Evolutionary conservation across 106 monocot genomes (phyloP).

Genomic region (Phalaenopsis equestris): DNA sequence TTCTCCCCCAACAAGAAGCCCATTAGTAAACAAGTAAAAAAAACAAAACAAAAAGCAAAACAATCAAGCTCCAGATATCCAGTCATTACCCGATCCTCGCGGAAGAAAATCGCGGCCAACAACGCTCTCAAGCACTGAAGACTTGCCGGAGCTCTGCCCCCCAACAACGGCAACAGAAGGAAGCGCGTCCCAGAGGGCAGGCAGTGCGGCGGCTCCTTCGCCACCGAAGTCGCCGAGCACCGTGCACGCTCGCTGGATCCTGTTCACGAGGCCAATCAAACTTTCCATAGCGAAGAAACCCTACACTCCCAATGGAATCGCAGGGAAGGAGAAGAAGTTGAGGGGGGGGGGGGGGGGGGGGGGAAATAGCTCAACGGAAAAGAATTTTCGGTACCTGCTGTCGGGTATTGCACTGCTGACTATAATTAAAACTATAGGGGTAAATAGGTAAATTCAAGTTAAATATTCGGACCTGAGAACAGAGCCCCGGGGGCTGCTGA

Average conservation of each 20-base stretch:
- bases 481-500: neutral
- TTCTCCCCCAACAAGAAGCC: slow-evolving; percentile 12
- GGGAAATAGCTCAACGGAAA: neutral
- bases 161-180: slow-evolving; percentile 27
- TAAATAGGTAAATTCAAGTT: neutral
- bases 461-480: neutral
- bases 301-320: neutral
- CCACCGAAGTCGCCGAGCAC: slow-evolving; percentile 60
- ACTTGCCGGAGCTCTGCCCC: slow-evolving; percentile 48
- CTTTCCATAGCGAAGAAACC: slow-evolving; percentile 32
- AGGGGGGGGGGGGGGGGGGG: neutral
- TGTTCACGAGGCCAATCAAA: slow-evolving; percentile 50
- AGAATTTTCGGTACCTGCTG: no score
- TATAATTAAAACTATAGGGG: neutral
- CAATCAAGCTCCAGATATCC: neutral
- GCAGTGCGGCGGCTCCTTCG: slow-evolving; percentile 14
- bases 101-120: slow-evolving; percentile 69
- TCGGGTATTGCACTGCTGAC: neutral
- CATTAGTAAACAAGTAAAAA: slow-evolving; percentile 4
- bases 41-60: neutral
- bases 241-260: slow-evolving; percentile 67
- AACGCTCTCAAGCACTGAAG: slow-evolving; percentile 74
- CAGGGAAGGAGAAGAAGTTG: neutral
- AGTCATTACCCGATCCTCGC: slow-evolving; percentile 43
- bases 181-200: slow-evolving; percentile 23